Percentiles rank a stretch among this genome's conserved stretches.
These are phyloP conservation scores for Apiotrichum veenhuisii DNA, from an alignment of 1,284 basidiomycete species.

Conservation along the genomic window DNA sequence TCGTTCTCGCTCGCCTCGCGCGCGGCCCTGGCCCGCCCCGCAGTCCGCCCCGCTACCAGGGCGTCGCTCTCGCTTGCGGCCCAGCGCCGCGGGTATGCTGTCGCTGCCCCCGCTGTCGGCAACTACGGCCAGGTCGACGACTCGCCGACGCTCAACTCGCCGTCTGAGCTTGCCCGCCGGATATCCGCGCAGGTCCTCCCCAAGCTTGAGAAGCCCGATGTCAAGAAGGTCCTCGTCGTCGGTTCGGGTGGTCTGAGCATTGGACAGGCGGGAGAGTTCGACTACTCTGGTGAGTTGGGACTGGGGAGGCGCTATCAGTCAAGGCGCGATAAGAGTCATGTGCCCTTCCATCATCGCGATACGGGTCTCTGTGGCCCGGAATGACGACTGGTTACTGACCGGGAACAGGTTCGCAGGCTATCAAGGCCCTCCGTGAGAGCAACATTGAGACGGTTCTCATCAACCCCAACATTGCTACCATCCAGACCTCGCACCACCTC, in stretches of 20 bases:
- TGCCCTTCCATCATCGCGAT: too few relatives aligned
- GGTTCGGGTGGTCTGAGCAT: conserved; percentile 95
- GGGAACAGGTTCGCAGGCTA: conserved; percentile 72
- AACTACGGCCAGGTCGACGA: conserved; percentile 63
- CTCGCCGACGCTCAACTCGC: conserved; percentile 81
- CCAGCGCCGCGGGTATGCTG: conserved; percentile 51
- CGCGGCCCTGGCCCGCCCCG: conserved; percentile 11
- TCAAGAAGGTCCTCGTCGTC: conserved; percentile 93
- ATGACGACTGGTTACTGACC: neutral
- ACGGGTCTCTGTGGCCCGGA: too few relatives aligned
- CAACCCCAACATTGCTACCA: conserved; percentile 96
- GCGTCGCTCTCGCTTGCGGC: conserved; percentile 2
- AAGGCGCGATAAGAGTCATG: neutral
- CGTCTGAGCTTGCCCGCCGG: conserved; percentile 84
- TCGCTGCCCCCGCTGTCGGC: conserved; percentile 74
- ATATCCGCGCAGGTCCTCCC: conserved; percentile 85
- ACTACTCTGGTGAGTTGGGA: conserved; percentile 74
- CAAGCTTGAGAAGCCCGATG: conserved; percentile 72
- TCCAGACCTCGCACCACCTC: conserved; percentile 94
- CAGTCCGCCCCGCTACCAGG: neutral
- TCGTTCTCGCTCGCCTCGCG: conserved; percentile 20
- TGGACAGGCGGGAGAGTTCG: conserved; percentile 98
- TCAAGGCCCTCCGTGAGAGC: conserved; percentile 95
- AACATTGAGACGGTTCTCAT: conserved; percentile 93
- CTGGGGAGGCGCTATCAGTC: neutral